Conservation (phyloP, 2,329 filamentous ascomycete species). For the Aureobasidium sp. region DNA sequence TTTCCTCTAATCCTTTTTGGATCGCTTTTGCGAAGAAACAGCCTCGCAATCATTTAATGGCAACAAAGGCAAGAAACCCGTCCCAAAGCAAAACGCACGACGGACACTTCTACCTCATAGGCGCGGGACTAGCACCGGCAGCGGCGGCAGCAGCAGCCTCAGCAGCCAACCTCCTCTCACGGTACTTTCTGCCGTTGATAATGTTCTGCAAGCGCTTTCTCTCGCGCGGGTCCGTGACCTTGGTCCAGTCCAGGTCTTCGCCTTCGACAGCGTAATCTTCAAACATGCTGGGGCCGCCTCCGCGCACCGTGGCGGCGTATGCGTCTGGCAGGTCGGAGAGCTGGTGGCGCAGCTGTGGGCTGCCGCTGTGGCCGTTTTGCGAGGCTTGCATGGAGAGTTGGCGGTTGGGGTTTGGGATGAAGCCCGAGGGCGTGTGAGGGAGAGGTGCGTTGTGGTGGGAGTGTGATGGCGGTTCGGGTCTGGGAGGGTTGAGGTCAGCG, state of each 20-base stretch:
- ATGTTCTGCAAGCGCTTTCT: constrained; percentile 31
- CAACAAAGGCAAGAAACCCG: too few relatives aligned
- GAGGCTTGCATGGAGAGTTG: constrained; percentile 5
- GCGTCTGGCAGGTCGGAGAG: constrained; percentile 13
- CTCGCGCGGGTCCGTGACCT: constrained; percentile 29
- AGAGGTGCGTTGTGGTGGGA: neutral
- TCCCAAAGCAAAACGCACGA: too few relatives aligned
- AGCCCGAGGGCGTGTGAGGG: constrained; percentile 7
- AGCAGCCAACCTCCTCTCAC: constrained; percentile 26
- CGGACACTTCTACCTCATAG: neutral
- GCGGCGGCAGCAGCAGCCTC: constrained; percentile 6
- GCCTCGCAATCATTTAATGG: too few relatives aligned
- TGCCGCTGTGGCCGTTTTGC: neutral
- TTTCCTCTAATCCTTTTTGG: neutral
- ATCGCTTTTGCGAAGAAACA: too few relatives aligned
- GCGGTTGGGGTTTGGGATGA: constrained; percentile 14
- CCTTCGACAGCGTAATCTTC: constrained; percentile 29
- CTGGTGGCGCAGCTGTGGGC: constrained; percentile 2
- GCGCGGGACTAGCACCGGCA: neutral
- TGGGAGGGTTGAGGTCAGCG: neutral
- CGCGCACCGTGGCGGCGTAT: constrained; percentile 16
- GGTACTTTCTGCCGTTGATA: constrained; percentile 32
- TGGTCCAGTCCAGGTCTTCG: constrained; percentile 32
- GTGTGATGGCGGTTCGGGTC: constrained; percentile 9
- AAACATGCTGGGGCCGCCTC: constrained; percentile 17